phyloP scores from a whole-genome alignment of 345 rosid species.

The Lumnitzera littorea region DNA sequence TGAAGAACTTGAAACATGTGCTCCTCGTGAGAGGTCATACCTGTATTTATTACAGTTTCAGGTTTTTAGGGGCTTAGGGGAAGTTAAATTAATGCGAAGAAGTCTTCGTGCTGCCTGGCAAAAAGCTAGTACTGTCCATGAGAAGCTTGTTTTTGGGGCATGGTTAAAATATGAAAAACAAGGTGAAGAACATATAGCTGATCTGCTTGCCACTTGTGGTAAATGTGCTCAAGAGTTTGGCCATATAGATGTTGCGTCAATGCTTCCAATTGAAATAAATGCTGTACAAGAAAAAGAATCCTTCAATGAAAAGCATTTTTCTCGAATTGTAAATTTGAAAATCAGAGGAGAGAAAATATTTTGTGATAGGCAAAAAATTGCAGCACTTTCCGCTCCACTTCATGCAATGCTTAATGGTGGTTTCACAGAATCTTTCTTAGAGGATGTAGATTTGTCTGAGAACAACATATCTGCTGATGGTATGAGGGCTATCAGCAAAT shows the following conservation, averaged over 20 bases:
- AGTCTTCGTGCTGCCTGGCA: constrained; percentile 94
- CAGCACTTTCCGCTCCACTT: constrained; percentile 83
- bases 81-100: constrained; percentile 73
- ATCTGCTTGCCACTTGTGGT: constrained; percentile 71
- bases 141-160: constrained; percentile 81
- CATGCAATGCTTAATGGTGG: constrained; percentile 83
- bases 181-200: constrained; percentile 83
- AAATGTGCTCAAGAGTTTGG: constrained; percentile 68
- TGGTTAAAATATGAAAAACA: constrained; percentile 88
- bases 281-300: constrained; percentile 27
- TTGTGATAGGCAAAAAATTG: constrained; percentile 75
- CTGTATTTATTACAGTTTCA: constrained; percentile 78
- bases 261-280: constrained; percentile 28
- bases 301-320: constrained; percentile 21
- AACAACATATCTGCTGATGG: constrained; percentile 66
- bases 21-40: constrained; percentile 50
- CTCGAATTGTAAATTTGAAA: constrained; percentile 48
- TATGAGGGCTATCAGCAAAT: constrained; percentile 59
- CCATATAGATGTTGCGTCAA: constrained; percentile 57
- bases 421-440: constrained; percentile 75
- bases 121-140: constrained; percentile 72
- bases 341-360: constrained; percentile 68
- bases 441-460: constrained; percentile 82
- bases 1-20: constrained; percentile 87
- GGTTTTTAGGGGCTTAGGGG: constrained; percentile 90